Conservation (phyloP, 345 rosid species). For the Punica granatum region DNA sequence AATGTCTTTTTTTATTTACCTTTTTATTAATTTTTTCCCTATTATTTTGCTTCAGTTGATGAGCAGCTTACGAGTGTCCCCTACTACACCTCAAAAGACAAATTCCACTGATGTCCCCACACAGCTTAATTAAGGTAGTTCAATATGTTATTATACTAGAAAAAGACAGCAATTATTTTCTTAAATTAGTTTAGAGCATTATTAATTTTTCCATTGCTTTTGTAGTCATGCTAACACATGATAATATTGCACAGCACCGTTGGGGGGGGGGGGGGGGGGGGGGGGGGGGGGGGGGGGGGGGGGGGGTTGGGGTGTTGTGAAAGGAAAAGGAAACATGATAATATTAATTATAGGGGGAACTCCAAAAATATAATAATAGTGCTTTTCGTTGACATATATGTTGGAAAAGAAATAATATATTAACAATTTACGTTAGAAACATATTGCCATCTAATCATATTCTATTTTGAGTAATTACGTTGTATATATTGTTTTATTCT, state of each 20-base stretch:
- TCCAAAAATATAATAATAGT: not conserved
- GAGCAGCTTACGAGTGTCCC: constrained; percentile 16
- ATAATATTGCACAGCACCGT: not conserved
- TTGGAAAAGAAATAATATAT: not conserved
- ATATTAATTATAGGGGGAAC: not conserved
- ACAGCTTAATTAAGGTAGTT: not conserved
- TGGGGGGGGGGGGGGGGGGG: too few species aligned
- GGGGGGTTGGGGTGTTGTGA: too few species aligned
- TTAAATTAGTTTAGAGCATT: not conserved
- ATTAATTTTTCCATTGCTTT: not conserved
- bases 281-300: too few species aligned
- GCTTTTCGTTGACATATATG: constrained; percentile 7
- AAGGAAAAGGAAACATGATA: not conserved
- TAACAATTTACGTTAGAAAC: not conserved
- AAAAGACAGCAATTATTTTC: constrained; percentile 21
- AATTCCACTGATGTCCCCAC: constrained; percentile 14
- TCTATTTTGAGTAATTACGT: not conserved
- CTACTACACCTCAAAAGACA: constrained; percentile 29
- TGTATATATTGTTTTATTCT: not conserved
- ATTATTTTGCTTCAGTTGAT: not conserved
- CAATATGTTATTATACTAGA: not conserved
- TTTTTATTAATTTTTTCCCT: not conserved
- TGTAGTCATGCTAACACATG: not conserved
- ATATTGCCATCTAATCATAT: not conserved
- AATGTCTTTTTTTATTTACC: not conserved